Evolutionary conservation across 257 asterid genomes (phyloP).

Genomic region (Thymus mandschuricus): DNA sequence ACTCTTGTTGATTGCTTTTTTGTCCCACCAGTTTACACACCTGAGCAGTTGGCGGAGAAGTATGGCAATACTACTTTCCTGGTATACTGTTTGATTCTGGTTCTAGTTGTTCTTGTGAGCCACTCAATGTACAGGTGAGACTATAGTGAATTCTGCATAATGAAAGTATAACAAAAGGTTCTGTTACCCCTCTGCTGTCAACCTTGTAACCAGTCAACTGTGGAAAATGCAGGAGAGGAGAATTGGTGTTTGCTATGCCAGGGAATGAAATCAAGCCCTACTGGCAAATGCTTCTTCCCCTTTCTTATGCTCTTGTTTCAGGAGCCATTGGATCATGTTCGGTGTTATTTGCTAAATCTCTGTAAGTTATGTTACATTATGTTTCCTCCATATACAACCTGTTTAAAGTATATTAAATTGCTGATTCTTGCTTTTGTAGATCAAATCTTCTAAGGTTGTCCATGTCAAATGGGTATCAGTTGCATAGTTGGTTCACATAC

Average conservation of each 20-base stretch:
- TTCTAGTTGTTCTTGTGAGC: slow-evolving; percentile 63
- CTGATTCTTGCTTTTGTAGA: slow-evolving; percentile 52
- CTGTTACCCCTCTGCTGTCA: slow-evolving; percentile 13
- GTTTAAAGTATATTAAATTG: slow-evolving; percentile 25
- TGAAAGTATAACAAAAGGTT: slow-evolving; percentile 22
- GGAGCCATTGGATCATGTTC: slow-evolving; percentile 98
- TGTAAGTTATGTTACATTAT: slow-evolving; percentile 54
- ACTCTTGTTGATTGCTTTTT: slow-evolving; percentile 22
- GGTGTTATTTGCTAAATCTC: slow-evolving; percentile 90
- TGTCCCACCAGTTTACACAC: slow-evolving; percentile 71
- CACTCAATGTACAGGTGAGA: slow-evolving; percentile 62
- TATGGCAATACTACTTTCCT: slow-evolving; percentile 79
- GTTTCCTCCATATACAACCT: slow-evolving; percentile 28
- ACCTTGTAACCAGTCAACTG: not conserved
- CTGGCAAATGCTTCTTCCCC: slow-evolving; percentile 94
- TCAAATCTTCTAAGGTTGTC: slow-evolving; percentile 90
- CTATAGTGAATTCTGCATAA: slow-evolving; percentile 23
- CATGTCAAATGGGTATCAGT: slow-evolving; percentile 72
- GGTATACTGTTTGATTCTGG: slow-evolving; percentile 79
- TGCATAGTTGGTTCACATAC: slow-evolving; percentile 98
- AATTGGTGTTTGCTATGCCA: slow-evolving; percentile 57
- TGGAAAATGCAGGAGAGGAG: slow-evolving; percentile 76
- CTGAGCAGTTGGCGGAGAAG: slow-evolving; percentile 94
- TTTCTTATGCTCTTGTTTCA: slow-evolving; percentile 93
- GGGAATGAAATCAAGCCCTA: slow-evolving; percentile 68